Conservation (phyloP, 192 early-diverging fungal genomes). For the Coemansia sp. region DNA sequence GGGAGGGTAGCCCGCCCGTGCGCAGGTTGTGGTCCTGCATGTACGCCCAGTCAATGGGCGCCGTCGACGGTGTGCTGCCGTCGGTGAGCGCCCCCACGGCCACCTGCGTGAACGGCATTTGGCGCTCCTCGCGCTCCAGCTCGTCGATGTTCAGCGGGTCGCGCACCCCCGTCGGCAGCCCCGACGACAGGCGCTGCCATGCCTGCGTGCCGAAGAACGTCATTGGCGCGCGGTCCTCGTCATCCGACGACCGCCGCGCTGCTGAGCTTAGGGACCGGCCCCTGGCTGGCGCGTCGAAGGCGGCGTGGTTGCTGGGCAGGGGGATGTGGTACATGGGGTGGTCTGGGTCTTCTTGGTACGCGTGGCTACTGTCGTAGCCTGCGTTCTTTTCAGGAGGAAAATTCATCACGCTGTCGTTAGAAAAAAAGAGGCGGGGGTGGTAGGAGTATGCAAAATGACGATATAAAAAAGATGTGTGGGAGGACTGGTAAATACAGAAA, state of each 20-base stretch:
- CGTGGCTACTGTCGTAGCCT: background rate
- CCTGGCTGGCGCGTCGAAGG: conserved; percentile 8
- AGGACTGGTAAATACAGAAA: background rate
- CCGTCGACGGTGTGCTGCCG: background rate
- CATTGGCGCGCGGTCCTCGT: conserved; percentile 29
- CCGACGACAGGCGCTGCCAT: conserved; percentile 49
- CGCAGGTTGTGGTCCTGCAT: conserved; percentile 57
- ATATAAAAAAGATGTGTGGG: background rate
- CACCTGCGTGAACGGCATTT: conserved; percentile 48
- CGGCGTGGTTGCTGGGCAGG: conserved; percentile 17
- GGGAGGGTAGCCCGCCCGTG: conserved; percentile 51
- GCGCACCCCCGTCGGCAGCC: conserved; percentile 41
- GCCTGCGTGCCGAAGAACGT: conserved; percentile 36
- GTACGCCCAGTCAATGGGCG: conserved; percentile 50
- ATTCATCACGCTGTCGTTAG: conserved; percentile 2
- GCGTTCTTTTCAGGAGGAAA: conserved; percentile 4
- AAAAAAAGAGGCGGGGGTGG: background rate
- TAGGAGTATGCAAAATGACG: background rate
- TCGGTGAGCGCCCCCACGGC: conserved; percentile 38
- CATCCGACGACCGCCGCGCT: conserved; percentile 31
- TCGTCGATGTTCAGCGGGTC: conserved; percentile 55
- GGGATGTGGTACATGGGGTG: conserved; percentile 21
- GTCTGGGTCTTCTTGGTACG: conserved; percentile 2
- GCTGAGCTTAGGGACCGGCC: conserved; percentile 43
- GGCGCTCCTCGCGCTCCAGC: conserved; percentile 52